Conservation (phyloP, 1,139 yeast genomes). For the Trichomonascaceae sp. region DNA sequence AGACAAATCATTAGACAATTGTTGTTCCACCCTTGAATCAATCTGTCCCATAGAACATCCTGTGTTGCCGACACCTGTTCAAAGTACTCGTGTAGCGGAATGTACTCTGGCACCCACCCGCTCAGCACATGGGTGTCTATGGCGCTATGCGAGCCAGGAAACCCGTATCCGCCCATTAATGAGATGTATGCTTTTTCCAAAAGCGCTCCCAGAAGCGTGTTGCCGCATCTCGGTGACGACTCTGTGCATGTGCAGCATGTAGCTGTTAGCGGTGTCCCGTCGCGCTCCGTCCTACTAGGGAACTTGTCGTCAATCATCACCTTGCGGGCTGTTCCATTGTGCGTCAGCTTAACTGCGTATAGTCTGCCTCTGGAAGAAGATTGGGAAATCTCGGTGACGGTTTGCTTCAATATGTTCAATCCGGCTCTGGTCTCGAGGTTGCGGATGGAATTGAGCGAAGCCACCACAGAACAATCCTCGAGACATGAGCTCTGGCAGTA, state of each 20-base stretch:
- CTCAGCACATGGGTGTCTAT: constrained; percentile 53
- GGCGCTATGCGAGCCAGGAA: constrained; percentile 67
- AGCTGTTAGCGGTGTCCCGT: neutral
- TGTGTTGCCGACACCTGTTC: constrained; percentile 14
- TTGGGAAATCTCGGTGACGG: constrained; percentile 8
- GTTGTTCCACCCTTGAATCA: constrained; percentile 20
- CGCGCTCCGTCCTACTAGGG: constrained; percentile 20
- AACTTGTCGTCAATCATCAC: constrained; percentile 39
- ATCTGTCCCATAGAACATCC: constrained; percentile 26
- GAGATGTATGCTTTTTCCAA: constrained; percentile 67
- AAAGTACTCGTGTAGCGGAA: constrained; percentile 23
- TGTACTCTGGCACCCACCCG: constrained; percentile 67
- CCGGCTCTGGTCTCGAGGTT: constrained; percentile 13
- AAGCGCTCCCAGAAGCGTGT: constrained; percentile 49
- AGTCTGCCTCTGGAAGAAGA: too few species aligned
- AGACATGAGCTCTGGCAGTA: constrained; percentile 34
- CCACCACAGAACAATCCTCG: constrained; percentile 68
- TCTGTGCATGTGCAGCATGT: neutral
- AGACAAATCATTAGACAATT: constrained; percentile 42
- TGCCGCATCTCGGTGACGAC: neutral
- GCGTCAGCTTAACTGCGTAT: constrained; percentile 32
- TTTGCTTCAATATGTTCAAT: constrained; percentile 1
- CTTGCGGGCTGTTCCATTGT: constrained; percentile 49
- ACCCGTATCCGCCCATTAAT: constrained; percentile 51
- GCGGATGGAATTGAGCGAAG: constrained; percentile 40